These are phyloP conservation scores for Aspergillus thermomutatus DNA, from an alignment of 2,329 filamentous ascomycete species.

Conservation along the genomic window DNA sequence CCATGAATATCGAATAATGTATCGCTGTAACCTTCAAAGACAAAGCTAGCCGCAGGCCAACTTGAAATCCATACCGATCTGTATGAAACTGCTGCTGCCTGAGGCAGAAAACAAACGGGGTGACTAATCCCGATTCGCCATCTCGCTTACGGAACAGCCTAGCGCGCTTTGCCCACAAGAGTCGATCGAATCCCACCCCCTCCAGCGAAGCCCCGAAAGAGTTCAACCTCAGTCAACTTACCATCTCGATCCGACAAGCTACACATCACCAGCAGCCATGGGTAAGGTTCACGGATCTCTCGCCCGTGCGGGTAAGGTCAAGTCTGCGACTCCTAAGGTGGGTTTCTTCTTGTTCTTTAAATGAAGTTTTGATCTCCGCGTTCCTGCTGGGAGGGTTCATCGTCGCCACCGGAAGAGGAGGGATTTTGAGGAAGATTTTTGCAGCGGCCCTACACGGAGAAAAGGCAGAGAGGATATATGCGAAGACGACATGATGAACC, in stretches of 20 bases:
- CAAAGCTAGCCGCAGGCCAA: neutral
- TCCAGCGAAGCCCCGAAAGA: slow-evolving; percentile 5
- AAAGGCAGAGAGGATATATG: neutral
- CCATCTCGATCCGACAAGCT: slow-evolving; percentile 19
- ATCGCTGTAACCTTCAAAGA: neutral
- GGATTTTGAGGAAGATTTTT: neutral
- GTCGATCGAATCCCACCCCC: slow-evolving; percentile 12
- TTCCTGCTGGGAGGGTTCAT: neutral
- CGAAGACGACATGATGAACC: neutral
- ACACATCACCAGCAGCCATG: slow-evolving; percentile 61
- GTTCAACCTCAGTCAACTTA: slow-evolving; percentile 14
- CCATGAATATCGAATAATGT: neutral
- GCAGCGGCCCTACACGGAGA: neutral
- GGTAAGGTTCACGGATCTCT: slow-evolving; percentile 93
- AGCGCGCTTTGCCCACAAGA: slow-evolving; percentile 20
- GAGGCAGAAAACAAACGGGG: slow-evolving; percentile 7
- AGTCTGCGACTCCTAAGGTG: slow-evolving; percentile 64
- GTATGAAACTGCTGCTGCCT: neutral
- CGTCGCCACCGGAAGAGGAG: neutral
- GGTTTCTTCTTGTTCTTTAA: slow-evolving; percentile 10
- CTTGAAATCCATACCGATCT: neutral
- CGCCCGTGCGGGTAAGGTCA: slow-evolving; percentile 96
- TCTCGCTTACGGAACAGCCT: slow-evolving; percentile 16
- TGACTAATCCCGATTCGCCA: slow-evolving; percentile 10
- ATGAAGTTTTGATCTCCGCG: neutral